These are phyloP conservation scores for Stenogyne calaminthoides DNA, from an alignment of 305 asterid species.

Conservation along the genomic window DNA sequence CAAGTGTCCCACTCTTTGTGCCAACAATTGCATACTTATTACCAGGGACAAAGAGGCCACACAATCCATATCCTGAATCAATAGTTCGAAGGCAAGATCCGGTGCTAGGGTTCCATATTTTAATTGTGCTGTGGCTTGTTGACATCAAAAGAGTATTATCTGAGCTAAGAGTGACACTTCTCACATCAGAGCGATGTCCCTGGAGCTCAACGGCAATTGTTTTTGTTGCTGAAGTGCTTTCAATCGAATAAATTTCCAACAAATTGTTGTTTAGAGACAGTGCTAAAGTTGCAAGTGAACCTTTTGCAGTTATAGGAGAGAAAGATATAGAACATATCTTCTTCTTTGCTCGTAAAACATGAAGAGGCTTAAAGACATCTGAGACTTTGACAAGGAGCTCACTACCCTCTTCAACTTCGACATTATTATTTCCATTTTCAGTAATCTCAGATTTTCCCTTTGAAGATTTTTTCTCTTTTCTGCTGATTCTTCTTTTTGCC, in stretches of 20 bases:
- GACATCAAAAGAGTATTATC: slow-evolving; percentile 90
- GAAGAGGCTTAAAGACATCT: slow-evolving; percentile 83
- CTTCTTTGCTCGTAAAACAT: slow-evolving; percentile 66
- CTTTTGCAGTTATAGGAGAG: slow-evolving; percentile 59
- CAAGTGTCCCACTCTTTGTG: slow-evolving; percentile 79
- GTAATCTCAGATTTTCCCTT: slow-evolving; percentile 47
- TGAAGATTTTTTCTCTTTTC: slow-evolving; percentile 72
- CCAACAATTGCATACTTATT: slow-evolving; percentile 87
- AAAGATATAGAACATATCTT: slow-evolving; percentile 86
- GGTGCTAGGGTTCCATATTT: slow-evolving; percentile 94
- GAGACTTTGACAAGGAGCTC: slow-evolving; percentile 54
- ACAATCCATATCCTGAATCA: slow-evolving; percentile 90
- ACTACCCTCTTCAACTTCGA: slow-evolving; percentile 52
- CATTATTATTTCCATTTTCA: slow-evolving; percentile 49
- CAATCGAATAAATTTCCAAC: slow-evolving; percentile 71
- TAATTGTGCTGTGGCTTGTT: slow-evolving; percentile 72
- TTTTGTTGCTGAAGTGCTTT: slow-evolving; percentile 48
- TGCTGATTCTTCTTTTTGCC: slow-evolving; percentile 83
- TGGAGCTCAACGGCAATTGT: slow-evolving; percentile 72
- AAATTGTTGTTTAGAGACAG: slow-evolving; percentile 76
- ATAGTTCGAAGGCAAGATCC: slow-evolving; percentile 86
- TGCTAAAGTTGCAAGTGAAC: slow-evolving; percentile 69
- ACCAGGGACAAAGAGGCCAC: slow-evolving; percentile 86
- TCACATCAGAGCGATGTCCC: slow-evolving; percentile 89
- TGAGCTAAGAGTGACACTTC: slow-evolving; percentile 93